A percentile compares a stretch with the other conserved stretches of the same genome.
These are phyloP conservation scores for Fistulifera solaris DNA, from an alignment of 108 stramenopile genomes.

Conservation along the genomic window DNA sequence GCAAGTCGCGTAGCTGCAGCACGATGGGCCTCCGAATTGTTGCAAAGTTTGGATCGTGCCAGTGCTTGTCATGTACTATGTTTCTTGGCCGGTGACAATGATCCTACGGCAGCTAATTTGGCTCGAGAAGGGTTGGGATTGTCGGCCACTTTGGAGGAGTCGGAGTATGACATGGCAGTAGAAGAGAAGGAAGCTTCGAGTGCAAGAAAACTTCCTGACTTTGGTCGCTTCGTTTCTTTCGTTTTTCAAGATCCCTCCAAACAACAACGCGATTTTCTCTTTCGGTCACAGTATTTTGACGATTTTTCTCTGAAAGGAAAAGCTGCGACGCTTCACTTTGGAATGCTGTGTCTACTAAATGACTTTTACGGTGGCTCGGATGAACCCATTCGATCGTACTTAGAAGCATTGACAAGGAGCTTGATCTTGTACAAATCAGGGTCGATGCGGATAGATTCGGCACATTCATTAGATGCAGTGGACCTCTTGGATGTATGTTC, in stretches of 20 bases:
- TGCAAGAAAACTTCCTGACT: constrained; percentile 23
- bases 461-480: constrained; percentile 1
- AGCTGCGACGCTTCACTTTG: constrained; percentile 48
- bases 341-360: constrained; percentile 45
- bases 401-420: constrained; percentile 31
- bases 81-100: constrained; percentile 68
- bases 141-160: constrained; percentile 21
- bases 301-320: constrained; percentile 50
- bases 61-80: constrained; percentile 67
- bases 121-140: constrained; percentile 56
- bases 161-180: constrained; percentile 1
- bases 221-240: constrained; percentile 27
- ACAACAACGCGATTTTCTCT: not conserved
- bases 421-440: constrained; percentile 11
- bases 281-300: constrained; percentile 29
- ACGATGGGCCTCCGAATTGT: constrained; percentile 61
- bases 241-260: constrained; percentile 21
- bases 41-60: constrained; percentile 30
- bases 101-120: constrained; percentile 56
- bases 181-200: not conserved
- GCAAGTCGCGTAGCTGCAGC: constrained; percentile 64
- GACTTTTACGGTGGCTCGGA: constrained; percentile 62
- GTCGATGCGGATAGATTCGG: not conserved
- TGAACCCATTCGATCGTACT: constrained; percentile 28
- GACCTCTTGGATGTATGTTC: constrained; percentile 57